Percentiles rank a stretch among this genome's conserved stretches.
phyloP scores from a whole-genome alignment of 2,329 filamentous ascomycete genomes.

The Fusarium neocosmosporiellum region DNA sequence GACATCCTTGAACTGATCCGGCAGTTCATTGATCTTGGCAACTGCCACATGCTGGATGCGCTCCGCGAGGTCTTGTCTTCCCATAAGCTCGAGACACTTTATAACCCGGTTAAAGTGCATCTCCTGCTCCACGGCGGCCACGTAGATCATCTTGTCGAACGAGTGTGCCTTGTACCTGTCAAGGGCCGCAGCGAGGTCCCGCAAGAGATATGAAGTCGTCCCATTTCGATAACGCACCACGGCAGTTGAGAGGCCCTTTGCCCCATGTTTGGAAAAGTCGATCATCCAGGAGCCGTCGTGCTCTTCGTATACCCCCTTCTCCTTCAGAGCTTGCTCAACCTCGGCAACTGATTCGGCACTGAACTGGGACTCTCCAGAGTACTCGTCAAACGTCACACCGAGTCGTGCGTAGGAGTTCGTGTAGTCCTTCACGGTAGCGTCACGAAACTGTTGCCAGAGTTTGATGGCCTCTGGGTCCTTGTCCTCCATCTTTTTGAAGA shows the following conservation, averaged over 20 bases:
- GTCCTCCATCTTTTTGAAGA: conserved; percentile 70
- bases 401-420: conserved; percentile 65
- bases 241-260: conserved; percentile 75
- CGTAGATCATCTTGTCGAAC: conserved; percentile 85
- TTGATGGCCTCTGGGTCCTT: conserved; percentile 63
- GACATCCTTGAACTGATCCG: conserved; percentile 23
- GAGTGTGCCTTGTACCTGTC: conserved; percentile 68
- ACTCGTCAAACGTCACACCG: conserved; percentile 68
- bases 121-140: conserved; percentile 78
- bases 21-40: conserved; percentile 61
- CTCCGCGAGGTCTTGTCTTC: conserved; percentile 44
- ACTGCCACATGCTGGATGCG: conserved; percentile 57
- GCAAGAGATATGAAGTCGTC: conserved; percentile 66
- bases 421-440: conserved; percentile 65
- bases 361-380: conserved; percentile 74
- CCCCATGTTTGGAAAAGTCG: conserved; percentile 77
- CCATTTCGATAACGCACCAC: conserved; percentile 69
- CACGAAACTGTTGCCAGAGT: conserved; percentile 65
- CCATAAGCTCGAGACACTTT: conserved; percentile 61
- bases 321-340: conserved; percentile 68
- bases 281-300: conserved; percentile 75
- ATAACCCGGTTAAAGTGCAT: conserved; percentile 79
- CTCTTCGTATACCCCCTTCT: conserved; percentile 70
- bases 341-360: conserved; percentile 63
- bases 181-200: conserved; percentile 77